These are phyloP conservation scores for Phaeotremella skinneri DNA, from an alignment of 768 basidiomycete species.

Conservation along the genomic window DNA sequence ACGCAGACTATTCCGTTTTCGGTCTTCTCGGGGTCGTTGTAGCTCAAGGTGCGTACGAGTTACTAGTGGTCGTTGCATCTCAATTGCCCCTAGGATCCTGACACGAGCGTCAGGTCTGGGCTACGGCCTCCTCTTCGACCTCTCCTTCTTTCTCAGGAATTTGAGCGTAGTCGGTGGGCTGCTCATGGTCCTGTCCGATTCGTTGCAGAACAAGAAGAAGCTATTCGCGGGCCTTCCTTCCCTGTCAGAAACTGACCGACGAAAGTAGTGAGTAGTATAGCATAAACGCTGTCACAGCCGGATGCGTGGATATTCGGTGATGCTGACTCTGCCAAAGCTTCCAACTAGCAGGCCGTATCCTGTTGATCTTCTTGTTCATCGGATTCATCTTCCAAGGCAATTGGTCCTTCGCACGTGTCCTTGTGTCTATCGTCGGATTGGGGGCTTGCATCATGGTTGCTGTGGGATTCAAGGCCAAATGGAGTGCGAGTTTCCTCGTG, in stretches of 20 bases:
- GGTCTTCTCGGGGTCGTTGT: conserved; percentile 88
- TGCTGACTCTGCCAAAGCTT: conserved; percentile 59
- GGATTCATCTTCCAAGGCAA: conserved; percentile 92
- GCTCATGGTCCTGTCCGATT: conserved; percentile 98
- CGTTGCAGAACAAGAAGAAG: conserved; percentile 80
- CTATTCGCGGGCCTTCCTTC: conserved; percentile 86
- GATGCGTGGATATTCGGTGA: too few species aligned
- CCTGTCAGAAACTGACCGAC: conserved; percentile 90
- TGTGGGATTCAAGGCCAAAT: conserved; percentile 98
- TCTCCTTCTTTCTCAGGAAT: conserved; percentile 99
- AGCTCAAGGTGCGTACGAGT: conserved; percentile 64
- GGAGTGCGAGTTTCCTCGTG: conserved; percentile 94
- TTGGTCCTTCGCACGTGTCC: conserved; percentile 80
- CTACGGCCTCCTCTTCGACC: conserved; percentile 98
- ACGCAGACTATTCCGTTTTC: conserved; percentile 83
- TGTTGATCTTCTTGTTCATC: conserved; percentile 98
- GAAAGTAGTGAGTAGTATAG: conserved; percentile 92
- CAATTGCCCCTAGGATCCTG: neutral
- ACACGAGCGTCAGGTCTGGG: conserved; percentile 63
- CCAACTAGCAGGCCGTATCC: conserved; percentile 92
- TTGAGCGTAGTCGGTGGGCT: conserved; percentile 95
- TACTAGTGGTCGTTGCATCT: neutral
- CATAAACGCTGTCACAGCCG: too few species aligned
- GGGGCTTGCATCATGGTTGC: conserved; percentile 94
- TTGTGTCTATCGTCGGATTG: conserved; percentile 86